Conservation (phyloP, 2,329 filamentous ascomycete species). For the Chalara sp. region DNA sequence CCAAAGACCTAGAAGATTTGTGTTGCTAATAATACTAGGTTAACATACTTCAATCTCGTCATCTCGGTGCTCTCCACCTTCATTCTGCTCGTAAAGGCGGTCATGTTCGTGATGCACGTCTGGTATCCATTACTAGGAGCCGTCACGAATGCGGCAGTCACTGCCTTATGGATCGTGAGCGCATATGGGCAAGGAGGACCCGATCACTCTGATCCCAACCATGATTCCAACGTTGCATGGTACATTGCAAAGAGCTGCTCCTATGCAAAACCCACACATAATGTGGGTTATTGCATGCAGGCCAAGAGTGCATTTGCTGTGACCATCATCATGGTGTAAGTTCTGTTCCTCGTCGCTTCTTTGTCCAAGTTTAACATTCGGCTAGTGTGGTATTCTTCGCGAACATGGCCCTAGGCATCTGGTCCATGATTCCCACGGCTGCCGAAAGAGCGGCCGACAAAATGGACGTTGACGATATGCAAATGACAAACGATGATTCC, state of each 20-base stretch:
- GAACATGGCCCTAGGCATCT: constrained; percentile 53
- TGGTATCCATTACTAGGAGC: constrained; percentile 61
- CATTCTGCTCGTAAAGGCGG: constrained; percentile 63
- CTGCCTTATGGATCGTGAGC: constrained; percentile 58
- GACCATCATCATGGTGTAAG: constrained; percentile 62
- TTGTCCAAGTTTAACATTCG: constrained; percentile 4
- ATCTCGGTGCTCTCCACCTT: constrained; percentile 72
- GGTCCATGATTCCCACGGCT: constrained; percentile 39
- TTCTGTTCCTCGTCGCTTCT: constrained; percentile 15
- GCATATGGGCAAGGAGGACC: constrained; percentile 66
- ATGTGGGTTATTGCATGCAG: constrained; percentile 55
- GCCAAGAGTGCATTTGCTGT: constrained; percentile 62
- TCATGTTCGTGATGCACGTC: constrained; percentile 63
- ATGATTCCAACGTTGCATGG: constrained; percentile 61
- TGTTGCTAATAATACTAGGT: constrained; percentile 36
- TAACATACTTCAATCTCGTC: constrained; percentile 70
- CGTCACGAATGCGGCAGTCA: constrained; percentile 48
- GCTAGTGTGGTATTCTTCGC: constrained; percentile 40
- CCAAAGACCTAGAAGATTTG: neutral
- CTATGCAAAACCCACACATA: constrained; percentile 46
- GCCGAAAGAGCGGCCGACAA: constrained; percentile 40
- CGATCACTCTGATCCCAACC: constrained; percentile 60
- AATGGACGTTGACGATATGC: constrained; percentile 41
- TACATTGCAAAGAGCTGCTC: constrained; percentile 67
- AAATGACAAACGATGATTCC: constrained; percentile 24